Evolutionary conservation across 805 yeast species (phyloP).

Genomic region (Candida multigemmis): DNA sequence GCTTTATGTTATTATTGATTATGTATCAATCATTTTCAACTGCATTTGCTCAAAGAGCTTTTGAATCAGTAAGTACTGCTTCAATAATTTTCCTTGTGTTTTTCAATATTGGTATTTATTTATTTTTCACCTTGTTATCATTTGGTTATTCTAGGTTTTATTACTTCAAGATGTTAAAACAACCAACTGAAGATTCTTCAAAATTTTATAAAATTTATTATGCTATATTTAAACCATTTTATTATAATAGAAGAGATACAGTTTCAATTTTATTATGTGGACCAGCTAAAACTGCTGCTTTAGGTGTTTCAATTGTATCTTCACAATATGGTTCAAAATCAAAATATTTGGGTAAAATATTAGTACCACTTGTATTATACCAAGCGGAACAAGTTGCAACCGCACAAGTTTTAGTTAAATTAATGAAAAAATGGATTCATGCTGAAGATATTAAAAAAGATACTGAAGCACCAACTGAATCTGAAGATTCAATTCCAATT

Average conservation of each 20-base stretch:
- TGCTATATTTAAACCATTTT: conserved; percentile 49
- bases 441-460: conserved; percentile 14
- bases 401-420: conserved; percentile 62
- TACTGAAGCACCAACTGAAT: no score
- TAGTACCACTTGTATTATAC: conserved; percentile 78
- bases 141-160: conserved; percentile 53
- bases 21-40: conserved; percentile 79
- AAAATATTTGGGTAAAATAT: conserved; percentile 55
- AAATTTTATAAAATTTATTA: conserved; percentile 36
- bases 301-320: conserved; percentile 77
- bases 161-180: conserved; percentile 29
- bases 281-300: conserved; percentile 88
- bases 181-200: conserved; percentile 41
- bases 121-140: conserved; percentile 65
- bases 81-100: conserved; percentile 73
- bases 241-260: conserved; percentile 62
- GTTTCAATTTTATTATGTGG: conserved; percentile 81
- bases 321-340: conserved; percentile 66
- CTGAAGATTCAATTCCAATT: not conserved
- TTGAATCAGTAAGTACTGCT: conserved; percentile 56
- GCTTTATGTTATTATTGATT: conserved; percentile 68
- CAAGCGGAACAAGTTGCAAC: conserved; percentile 82
- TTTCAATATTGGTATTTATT: conserved; percentile 72
- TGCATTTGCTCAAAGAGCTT: conserved; percentile 78
- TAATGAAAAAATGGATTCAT: conserved; percentile 64